These are phyloP conservation scores for Pestalotiopsis sp. DNA, from an alignment of 2,329 filamentous ascomycete genomes.

Conservation along the genomic window DNA sequence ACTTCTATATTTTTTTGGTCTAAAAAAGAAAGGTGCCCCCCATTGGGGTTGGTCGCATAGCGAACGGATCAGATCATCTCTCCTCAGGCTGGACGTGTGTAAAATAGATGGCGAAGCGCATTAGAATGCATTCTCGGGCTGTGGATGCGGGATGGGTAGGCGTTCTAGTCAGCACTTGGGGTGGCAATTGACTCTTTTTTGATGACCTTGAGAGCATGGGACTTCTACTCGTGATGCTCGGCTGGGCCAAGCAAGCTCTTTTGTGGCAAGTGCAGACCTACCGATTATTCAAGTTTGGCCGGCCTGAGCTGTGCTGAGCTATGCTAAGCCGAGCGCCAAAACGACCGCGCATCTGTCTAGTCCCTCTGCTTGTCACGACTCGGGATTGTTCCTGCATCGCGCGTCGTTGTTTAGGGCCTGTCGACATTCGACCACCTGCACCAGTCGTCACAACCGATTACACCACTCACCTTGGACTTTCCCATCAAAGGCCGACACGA, in stretches of 20 bases:
- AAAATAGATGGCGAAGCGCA: conserved; percentile 51
- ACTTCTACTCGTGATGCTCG: background rate
- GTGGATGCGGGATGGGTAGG: conserved; percentile 29
- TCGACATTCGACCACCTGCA: too few species aligned
- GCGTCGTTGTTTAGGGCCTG: too few species aligned
- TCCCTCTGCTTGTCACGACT: too few species aligned
- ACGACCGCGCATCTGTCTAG: too few species aligned
- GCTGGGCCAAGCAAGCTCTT: background rate
- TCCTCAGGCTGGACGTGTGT: conserved; percentile 53
- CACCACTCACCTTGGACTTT: too few species aligned
- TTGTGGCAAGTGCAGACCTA: too few species aligned
- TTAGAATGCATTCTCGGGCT: conserved; percentile 41
- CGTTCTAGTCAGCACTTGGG: conserved; percentile 29
- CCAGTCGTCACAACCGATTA: too few species aligned
- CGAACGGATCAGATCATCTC: conserved; percentile 54
- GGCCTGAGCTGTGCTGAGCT: too few species aligned
- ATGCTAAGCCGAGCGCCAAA: too few species aligned
- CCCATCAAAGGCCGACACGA: too few species aligned
- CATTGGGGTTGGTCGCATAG: conserved; percentile 34
- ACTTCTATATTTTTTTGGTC: conserved; percentile 18
- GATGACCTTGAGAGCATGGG: background rate
- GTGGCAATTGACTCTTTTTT: conserved; percentile 25
- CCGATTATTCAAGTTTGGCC: too few species aligned
- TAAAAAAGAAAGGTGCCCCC: conserved; percentile 16
- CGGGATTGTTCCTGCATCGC: too few species aligned